These are phyloP conservation scores for Fraxinus americana DNA, from an alignment of 257 asterid genomes.

Conservation along the genomic window DNA sequence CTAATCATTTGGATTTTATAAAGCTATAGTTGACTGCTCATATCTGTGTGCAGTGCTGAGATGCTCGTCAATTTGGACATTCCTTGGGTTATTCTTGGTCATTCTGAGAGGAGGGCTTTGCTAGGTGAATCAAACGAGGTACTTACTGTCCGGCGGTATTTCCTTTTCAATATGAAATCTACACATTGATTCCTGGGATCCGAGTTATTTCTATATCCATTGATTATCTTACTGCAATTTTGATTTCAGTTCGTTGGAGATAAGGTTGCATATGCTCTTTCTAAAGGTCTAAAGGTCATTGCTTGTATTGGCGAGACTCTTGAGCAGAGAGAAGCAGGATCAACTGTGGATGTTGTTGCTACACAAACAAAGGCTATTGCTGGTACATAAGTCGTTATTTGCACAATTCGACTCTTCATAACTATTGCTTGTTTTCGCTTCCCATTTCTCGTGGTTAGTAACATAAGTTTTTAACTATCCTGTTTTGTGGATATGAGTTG, in stretches of 20 bases:
- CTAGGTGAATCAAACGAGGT: slow-evolving; percentile 87
- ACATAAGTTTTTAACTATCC: background rate
- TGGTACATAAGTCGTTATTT: slow-evolving; percentile 45
- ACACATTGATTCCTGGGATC: background rate
- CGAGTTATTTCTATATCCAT: slow-evolving; percentile 16
- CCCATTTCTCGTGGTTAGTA: background rate
- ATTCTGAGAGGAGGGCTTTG: slow-evolving; percentile 89
- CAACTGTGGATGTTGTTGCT: slow-evolving; percentile 86
- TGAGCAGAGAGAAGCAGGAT: slow-evolving; percentile 94
- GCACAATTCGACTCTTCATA: background rate
- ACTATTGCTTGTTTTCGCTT: slow-evolving; percentile 3
- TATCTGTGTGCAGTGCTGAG: slow-evolving; percentile 73
- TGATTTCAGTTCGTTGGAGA: slow-evolving; percentile 82
- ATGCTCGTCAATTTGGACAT: slow-evolving; percentile 82
- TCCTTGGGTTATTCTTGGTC: slow-evolving; percentile 98
- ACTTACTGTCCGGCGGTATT: slow-evolving; percentile 18
- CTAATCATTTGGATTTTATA: background rate
- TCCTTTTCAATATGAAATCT: slow-evolving; percentile 2
- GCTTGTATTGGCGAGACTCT: slow-evolving; percentile 99
- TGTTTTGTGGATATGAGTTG: background rate
- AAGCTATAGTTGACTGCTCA: slow-evolving; percentile 5
- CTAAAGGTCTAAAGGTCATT: slow-evolving; percentile 92
- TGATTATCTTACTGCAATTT: slow-evolving; percentile 5
- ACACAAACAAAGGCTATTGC: slow-evolving; percentile 99
- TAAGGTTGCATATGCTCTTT: slow-evolving; percentile 91